phyloP scores from a whole-genome alignment of 164 flowering plant genomes.

The Cinnamomum micranthum region DNA sequence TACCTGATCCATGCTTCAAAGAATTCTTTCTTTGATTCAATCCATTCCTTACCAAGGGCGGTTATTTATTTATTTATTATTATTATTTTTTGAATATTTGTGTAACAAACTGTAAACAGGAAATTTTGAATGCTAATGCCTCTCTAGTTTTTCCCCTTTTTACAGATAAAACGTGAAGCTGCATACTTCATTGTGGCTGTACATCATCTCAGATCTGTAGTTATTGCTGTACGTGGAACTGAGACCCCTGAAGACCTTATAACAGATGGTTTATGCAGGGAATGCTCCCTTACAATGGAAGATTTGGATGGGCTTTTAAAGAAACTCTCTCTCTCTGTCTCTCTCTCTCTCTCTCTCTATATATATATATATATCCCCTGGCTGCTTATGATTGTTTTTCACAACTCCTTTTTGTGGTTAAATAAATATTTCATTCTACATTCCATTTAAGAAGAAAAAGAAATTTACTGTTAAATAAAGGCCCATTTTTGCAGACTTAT shows the following conservation, averaged over 20 bases:
- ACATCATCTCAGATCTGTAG: constrained; percentile 56
- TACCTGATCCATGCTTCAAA: too few relatives aligned
- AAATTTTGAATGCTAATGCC: neutral
- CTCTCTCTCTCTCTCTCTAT: constrained; percentile 17
- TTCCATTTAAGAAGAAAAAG: too few relatives aligned
- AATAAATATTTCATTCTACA: too few relatives aligned
- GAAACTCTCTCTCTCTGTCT: constrained; percentile 44
- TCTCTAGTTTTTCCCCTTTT: constrained; percentile 7
- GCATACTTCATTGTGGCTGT: constrained; percentile 70
- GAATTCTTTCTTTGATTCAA: too few relatives aligned
- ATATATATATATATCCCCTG: constrained; percentile 5
- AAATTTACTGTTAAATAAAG: too few relatives aligned
- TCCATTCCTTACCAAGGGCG: too few relatives aligned
- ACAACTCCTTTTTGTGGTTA: too few relatives aligned
- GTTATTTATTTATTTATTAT: too few relatives aligned
- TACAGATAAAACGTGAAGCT: constrained; percentile 66
- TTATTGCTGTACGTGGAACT: constrained; percentile 83
- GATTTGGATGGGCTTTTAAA: constrained; percentile 76
- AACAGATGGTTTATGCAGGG: constrained; percentile 79
- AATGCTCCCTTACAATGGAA: constrained; percentile 49
- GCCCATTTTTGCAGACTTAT: too few relatives aligned
- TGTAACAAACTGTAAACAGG: neutral
- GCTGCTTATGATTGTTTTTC: neutral
- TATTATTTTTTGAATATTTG: too few relatives aligned
- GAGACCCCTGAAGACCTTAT: constrained; percentile 92